A percentile compares a stretch with the other conserved stretches of the same genome.
These are phyloP conservation scores for Alternaria sp. DNA, from an alignment of 2,329 filamentous ascomycete genomes.

Conservation along the genomic window DNA sequence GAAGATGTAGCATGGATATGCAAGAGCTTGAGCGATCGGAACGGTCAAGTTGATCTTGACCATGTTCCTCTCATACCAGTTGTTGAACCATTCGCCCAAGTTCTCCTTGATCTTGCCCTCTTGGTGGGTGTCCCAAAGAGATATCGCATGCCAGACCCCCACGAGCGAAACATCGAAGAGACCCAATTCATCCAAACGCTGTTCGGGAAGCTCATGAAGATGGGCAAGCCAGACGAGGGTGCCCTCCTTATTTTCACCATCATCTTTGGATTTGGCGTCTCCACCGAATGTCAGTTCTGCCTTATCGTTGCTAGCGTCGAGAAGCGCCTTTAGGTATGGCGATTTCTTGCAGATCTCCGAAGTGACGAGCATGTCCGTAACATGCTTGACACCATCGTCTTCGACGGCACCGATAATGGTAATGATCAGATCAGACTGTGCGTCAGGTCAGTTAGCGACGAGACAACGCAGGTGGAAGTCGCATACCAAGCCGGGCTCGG, in stretches of 20 bases:
- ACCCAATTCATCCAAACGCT: slow-evolving; percentile 21
- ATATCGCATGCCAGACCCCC: slow-evolving; percentile 25
- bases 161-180: slow-evolving; percentile 23
- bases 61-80: slow-evolving; percentile 20
- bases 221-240: slow-evolving; percentile 22
- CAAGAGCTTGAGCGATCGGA: slow-evolving; percentile 21
- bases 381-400: slow-evolving; percentile 17
- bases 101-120: slow-evolving; percentile 10
- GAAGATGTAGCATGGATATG: slow-evolving; percentile 44
- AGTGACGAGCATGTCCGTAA: slow-evolving; percentile 24
- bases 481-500: slow-evolving; percentile 6
- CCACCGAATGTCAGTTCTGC: slow-evolving; percentile 23
- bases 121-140: slow-evolving; percentile 15
- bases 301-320: slow-evolving; percentile 11
- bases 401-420: slow-evolving; percentile 17
- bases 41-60: slow-evolving; percentile 9
- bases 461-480: neutral
- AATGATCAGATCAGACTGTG: slow-evolving; percentile 19
- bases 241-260: slow-evolving; percentile 22
- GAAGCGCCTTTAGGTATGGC: slow-evolving; percentile 14
- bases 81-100: slow-evolving; percentile 23
- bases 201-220: slow-evolving; percentile 19
- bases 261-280: slow-evolving; percentile 14
- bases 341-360: slow-evolving; percentile 15
- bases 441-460: neutral